phyloP scores from a whole-genome alignment of 768 basidiomycete genomes.

The Mycena kentingensis region DNA sequence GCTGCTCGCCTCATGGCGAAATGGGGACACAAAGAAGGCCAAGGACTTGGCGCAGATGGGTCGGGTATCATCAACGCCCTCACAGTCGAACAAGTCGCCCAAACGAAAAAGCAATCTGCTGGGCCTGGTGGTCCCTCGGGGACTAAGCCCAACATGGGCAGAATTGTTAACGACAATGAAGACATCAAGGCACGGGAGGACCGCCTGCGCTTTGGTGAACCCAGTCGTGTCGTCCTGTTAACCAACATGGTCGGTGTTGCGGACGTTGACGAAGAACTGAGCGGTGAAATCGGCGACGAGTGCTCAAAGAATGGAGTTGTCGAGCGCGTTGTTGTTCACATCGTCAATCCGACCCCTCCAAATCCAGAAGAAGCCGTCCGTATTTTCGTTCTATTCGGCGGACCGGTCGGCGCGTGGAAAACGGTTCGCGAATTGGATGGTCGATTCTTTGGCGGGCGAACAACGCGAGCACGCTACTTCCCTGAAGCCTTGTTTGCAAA shows the following conservation, averaged over 20 bases:
- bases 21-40: constrained; percentile 94
- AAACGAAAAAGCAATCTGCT: constrained; percentile 42
- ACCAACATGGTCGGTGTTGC: constrained; percentile 87
- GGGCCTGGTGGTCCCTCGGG: no score
- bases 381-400: constrained; percentile 89
- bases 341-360: constrained; percentile 64
- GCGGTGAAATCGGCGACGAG: constrained; percentile 92
- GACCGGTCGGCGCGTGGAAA: constrained; percentile 94
- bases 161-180: constrained; percentile 88
- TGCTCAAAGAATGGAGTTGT: constrained; percentile 91
- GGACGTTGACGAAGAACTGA: constrained; percentile 82
- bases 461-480: constrained; percentile 82
- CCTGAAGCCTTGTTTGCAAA: constrained; percentile 57
- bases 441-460: constrained; percentile 85
- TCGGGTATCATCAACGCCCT: constrained; percentile 89
- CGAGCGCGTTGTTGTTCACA: constrained; percentile 84
- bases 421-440: constrained; percentile 93
- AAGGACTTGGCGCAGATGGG: constrained; percentile 84
- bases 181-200: constrained; percentile 80
- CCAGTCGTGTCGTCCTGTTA: constrained; percentile 86
- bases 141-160: constrained; percentile 71
- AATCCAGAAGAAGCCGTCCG: constrained; percentile 83
- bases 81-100: constrained; percentile 68
- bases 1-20: constrained; percentile 91
- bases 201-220: constrained; percentile 79